phyloP scores from a whole-genome alignment of 23 red algal species.

The Gracilaria gracilis region DNA sequence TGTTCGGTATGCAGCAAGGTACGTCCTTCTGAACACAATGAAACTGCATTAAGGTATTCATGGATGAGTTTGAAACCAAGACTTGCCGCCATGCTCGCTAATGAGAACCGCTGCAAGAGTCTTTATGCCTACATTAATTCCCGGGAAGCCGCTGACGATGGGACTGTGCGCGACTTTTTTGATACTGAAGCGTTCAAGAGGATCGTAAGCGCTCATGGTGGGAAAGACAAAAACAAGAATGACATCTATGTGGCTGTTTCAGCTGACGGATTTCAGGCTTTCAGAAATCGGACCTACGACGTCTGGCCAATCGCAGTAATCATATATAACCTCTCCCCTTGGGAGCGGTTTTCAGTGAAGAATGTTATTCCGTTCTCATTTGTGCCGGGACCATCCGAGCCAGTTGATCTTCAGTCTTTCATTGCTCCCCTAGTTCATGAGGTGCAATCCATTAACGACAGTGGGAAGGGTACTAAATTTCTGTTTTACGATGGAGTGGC shows the following conservation, averaged over 20 bases:
- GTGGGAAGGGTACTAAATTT: too few species aligned
- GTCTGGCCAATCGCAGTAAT: constrained; percentile 20
- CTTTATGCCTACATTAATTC: background rate
- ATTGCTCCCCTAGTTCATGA: too few species aligned
- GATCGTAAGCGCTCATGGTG: background rate
- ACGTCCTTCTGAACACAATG: too few species aligned
- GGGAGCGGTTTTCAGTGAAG: too few species aligned
- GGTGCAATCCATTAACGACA: too few species aligned
- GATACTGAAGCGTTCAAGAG: constrained; percentile 3
- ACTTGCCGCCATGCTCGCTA: background rate
- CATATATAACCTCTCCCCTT: too few species aligned
- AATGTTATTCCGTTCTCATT: too few species aligned
- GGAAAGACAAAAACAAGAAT: background rate
- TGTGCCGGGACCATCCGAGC: too few species aligned
- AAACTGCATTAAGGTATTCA: background rate
- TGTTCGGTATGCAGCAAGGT: too few species aligned
- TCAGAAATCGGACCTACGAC: background rate
- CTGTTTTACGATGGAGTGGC: too few species aligned
- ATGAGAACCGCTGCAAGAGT: background rate
- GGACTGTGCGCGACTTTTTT: background rate
- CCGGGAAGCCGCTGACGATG: background rate
- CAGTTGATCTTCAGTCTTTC: too few species aligned
- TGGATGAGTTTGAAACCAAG: background rate
- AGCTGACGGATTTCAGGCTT: constrained; percentile 28
- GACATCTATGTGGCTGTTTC: background rate